Evolutionary conservation across 2,329 filamentous ascomycete genomes (phyloP).

Genomic region (Pyricularia pennisetigena): DNA sequence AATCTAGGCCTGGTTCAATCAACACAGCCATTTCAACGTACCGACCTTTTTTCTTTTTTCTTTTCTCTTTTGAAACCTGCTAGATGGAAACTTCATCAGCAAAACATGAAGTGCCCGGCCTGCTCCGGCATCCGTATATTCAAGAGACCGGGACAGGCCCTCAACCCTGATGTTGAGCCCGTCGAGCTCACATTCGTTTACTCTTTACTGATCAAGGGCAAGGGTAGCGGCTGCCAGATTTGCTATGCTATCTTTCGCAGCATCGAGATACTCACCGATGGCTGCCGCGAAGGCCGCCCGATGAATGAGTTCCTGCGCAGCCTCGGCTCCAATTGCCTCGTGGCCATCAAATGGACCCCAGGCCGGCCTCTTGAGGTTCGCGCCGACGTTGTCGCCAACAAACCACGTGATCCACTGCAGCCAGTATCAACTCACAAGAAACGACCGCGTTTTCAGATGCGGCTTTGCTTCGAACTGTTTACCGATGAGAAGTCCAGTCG

Average conservation of each 20-base stretch:
- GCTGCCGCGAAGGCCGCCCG: neutral
- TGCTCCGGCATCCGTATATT: neutral
- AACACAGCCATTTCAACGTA: neutral
- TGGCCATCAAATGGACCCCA: neutral
- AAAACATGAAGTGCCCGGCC: neutral
- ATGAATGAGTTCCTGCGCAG: constrained; percentile 2
- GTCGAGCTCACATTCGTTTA: neutral
- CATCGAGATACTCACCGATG: constrained; percentile 3
- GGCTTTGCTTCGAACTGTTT: constrained; percentile 2
- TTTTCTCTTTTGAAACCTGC: neutral
- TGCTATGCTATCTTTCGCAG: constrained; percentile 4
- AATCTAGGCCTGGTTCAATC: neutral
- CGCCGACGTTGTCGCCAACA: neutral
- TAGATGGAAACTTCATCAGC: neutral
- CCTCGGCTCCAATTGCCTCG: neutral
- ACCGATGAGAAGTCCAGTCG: neutral
- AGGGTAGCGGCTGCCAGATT: constrained; percentile 4
- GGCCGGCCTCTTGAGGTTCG: neutral
- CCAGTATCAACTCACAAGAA: neutral
- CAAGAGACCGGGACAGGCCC: neutral
- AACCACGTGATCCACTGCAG: neutral
- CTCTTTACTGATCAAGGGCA: neutral
- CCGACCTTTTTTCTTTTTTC: neutral
- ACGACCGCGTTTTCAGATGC: neutral
- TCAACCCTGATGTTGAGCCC: neutral